Conservation (phyloP, 148 eudicot genomes). For the Rhododendron kiyosumense region DNA sequence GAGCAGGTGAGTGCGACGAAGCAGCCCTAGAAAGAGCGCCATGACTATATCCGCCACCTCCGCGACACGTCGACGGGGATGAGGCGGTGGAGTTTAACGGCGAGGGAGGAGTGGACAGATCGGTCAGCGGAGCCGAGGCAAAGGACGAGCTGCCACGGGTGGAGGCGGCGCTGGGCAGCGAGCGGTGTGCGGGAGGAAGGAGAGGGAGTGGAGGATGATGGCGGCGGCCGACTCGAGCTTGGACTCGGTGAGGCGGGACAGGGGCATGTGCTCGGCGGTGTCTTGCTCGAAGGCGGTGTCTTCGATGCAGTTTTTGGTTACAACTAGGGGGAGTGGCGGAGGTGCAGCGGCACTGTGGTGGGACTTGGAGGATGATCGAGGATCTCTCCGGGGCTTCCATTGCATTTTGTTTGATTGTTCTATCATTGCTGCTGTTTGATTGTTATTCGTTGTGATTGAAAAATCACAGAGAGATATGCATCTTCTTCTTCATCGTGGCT, state of each 20-base stretch:
- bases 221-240: constrained; percentile 80
- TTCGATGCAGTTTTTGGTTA: constrained; percentile 90
- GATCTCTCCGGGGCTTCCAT: too few relatives aligned
- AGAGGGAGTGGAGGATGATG: constrained; percentile 78
- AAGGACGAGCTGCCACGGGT: constrained; percentile 79
- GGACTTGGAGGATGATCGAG: constrained; percentile 6
- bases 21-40: constrained; percentile 72
- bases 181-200: constrained; percentile 66
- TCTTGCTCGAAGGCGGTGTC: constrained; percentile 60
- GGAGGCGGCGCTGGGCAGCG: constrained; percentile 93
- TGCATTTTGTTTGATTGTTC: too few relatives aligned
- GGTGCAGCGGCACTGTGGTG: not conserved
- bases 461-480: too few relatives aligned
- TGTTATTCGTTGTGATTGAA: too few relatives aligned
- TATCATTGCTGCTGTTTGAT: too few relatives aligned
- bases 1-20: constrained; percentile 68
- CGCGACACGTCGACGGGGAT: constrained; percentile 79
- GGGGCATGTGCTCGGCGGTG: constrained; percentile 68
- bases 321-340: constrained; percentile 43
- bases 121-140: constrained; percentile 93
- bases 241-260: constrained; percentile 63
- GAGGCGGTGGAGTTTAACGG: constrained; percentile 60
- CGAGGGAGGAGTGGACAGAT: constrained; percentile 82
- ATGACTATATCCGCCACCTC: constrained; percentile 92
- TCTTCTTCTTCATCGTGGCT: too few relatives aligned